These are phyloP conservation scores for Lepraria neglecta DNA, from an alignment of 495 filamentous ascomycete genomes.

Conservation along the genomic window DNA sequence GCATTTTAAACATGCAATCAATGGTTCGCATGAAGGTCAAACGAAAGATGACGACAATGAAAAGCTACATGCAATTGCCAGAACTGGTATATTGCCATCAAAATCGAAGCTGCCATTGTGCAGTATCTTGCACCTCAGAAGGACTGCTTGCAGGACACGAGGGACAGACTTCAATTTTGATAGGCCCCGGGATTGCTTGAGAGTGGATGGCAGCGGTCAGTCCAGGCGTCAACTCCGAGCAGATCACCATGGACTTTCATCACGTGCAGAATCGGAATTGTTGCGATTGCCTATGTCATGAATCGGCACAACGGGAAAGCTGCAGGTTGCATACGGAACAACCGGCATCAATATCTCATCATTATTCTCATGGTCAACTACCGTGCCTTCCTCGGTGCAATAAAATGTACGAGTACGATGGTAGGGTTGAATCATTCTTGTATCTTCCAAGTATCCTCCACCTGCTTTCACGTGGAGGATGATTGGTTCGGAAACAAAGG, in stretches of 20 bases:
- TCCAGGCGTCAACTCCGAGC: neutral
- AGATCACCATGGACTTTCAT: neutral
- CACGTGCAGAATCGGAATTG: neutral
- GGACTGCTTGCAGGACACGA: neutral
- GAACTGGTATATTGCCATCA: slow-evolving; percentile 1
- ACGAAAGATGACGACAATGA: slow-evolving; percentile 1
- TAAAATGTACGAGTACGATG: too few relatives aligned
- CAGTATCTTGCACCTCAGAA: neutral
- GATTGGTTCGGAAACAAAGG: too few relatives aligned
- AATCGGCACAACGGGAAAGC: neutral
- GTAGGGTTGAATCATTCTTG: too few relatives aligned
- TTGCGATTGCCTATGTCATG: slow-evolving; percentile 6
- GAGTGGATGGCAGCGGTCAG: neutral
- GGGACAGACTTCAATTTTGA: slow-evolving; percentile 10
- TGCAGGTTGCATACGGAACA: too few relatives aligned
- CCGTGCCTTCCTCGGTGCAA: too few relatives aligned
- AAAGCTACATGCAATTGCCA: neutral
- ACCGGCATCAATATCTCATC: too few relatives aligned
- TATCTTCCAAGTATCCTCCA: too few relatives aligned
- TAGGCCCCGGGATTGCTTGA: neutral
- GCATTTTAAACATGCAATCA: neutral
- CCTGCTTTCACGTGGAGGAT: too few relatives aligned
- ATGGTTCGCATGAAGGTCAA: neutral
- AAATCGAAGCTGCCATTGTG: neutral
- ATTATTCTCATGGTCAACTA: too few relatives aligned